Percentiles rank a stretch among this genome's conserved stretches.
These are phyloP conservation scores for Melanopsichium pennsylvanicum DNA, from an alignment of 1,284 basidiomycete genomes.

Conservation along the genomic window DNA sequence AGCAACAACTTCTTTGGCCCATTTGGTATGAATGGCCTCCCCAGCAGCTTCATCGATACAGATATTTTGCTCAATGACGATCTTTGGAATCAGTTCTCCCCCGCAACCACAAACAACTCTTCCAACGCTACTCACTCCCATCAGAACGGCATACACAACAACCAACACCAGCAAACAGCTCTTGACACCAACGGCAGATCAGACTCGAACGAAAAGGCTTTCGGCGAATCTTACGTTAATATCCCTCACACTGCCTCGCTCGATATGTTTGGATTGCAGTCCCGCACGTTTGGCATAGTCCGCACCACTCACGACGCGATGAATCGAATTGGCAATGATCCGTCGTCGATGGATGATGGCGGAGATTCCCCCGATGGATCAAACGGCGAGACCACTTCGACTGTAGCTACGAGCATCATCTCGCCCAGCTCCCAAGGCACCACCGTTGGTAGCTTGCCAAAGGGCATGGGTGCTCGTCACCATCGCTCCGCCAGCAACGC, in stretches of 20 bases:
- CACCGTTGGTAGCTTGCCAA: slow-evolving; percentile 34
- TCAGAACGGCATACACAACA: slow-evolving; percentile 1
- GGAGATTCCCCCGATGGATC: slow-evolving; percentile 49
- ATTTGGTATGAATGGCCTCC: slow-evolving; percentile 29
- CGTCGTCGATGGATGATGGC: slow-evolving; percentile 45
- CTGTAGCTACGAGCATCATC: slow-evolving; percentile 43
- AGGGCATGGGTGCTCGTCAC: slow-evolving; percentile 23
- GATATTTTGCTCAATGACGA: slow-evolving; percentile 53
- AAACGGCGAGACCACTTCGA: slow-evolving; percentile 46
- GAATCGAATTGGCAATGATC: slow-evolving; percentile 32
- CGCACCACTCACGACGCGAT: slow-evolving; percentile 25
- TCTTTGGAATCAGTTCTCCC: slow-evolving; percentile 45
- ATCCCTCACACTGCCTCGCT: slow-evolving; percentile 35
- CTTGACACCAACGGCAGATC: neutral
- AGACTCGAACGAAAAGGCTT: slow-evolving; percentile 18
- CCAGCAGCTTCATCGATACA: slow-evolving; percentile 52
- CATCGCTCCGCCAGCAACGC: slow-evolving; percentile 40
- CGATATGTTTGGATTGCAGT: slow-evolving; percentile 34
- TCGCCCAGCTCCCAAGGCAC: slow-evolving; percentile 44
- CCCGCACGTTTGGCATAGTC: slow-evolving; percentile 20
- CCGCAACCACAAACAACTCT: slow-evolving; percentile 17
- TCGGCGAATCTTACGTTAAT: slow-evolving; percentile 41
- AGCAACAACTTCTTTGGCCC: slow-evolving; percentile 34
- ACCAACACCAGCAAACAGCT: neutral
- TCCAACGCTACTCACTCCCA: slow-evolving; percentile 7